Evolutionary conservation across 495 filamentous ascomycete species (phyloP), one percentile per base, ranked within the genome.

Genomic region (Lepidopterella palustris): DNA sequence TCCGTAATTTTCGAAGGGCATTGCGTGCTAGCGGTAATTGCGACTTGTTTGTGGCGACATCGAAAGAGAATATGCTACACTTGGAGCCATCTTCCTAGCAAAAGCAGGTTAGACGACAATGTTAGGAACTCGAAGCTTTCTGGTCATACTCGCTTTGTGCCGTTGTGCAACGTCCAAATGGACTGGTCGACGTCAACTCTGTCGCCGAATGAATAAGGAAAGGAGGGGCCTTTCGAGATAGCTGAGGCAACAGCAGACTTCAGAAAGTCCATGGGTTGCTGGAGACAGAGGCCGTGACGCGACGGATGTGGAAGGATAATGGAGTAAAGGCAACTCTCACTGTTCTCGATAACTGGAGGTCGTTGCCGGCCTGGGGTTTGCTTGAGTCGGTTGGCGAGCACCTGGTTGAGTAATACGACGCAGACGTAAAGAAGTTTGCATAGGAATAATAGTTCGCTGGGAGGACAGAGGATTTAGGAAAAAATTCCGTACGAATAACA

Each of bases 21-120:
- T 98, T 98, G 68, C 84, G 89, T 47, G 93, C 93, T 10, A 98
- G 80, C 23, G 91, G 88, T 18, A 96, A 76, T 40, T 84, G 84
- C 20, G 86, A 85, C 64, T 84, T 89, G 64, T 96, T 91, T 18
- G 85, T 76, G 39, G 78, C 78, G 42, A 92, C 78, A 70, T 97
- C 92, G 78, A 97, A 98, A 47, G 90, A 87, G 72, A 98, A 97
- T 42, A 98, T 89, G 77, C 89, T 96, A 76, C 93, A 98, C 60
- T 87, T 81, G 0, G 90, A 95, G 35, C 88, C 84, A 71, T 97
- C 92, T 74, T 96, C 90, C 90, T 96, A 51, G 63, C 59, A 59
- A 23, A 51, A 31, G 49, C 23, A 60, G 6, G 55, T 67, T 54
- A 68, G 58, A 42, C 55, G 9, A 49, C 48, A 25, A 9, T 32